Conservation (phyloP, 768 basidiomycete genomes). For the Fomitopsis serialis region DNA sequence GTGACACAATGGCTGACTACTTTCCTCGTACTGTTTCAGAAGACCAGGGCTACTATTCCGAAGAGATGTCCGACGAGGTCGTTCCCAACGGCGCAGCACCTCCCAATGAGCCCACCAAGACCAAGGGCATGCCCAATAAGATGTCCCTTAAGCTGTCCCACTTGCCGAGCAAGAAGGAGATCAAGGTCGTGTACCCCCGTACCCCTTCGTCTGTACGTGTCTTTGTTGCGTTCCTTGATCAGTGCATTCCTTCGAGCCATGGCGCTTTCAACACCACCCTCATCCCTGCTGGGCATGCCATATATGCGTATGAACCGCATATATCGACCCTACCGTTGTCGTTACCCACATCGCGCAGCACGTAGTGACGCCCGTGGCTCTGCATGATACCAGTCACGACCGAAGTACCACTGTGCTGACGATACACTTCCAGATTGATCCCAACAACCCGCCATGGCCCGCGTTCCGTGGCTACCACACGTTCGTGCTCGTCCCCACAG, state of each 20-base stretch:
- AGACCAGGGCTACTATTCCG: conserved; percentile 8
- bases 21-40: conserved; percentile 29
- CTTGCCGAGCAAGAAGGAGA: conserved; percentile 66
- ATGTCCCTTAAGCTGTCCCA: conserved; percentile 73
- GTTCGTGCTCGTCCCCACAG: conserved; percentile 1
- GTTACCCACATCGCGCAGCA: no score
- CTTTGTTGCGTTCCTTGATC: conserved; percentile 2
- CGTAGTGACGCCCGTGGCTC: no score
- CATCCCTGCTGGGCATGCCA: neutral
- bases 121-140: conserved; percentile 37
- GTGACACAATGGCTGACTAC: conserved; percentile 18
- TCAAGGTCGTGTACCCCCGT: conserved; percentile 68
- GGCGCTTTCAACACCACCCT: no score
- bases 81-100: conserved; percentile 17
- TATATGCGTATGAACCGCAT: neutral
- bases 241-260: neutral
- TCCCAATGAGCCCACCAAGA: conserved; percentile 10
- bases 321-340: neutral
- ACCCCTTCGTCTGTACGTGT: conserved; percentile 61
- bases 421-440: conserved; percentile 48
- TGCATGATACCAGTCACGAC: no score
- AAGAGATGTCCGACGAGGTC: conserved; percentile 3
- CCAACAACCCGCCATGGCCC: conserved; percentile 81
- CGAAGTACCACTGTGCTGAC: conserved; percentile 1
- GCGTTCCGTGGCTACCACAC: conserved; percentile 67